Conservation (phyloP, 108 stramenopile genomes). For the Cylindrotheca closterium region DNA sequence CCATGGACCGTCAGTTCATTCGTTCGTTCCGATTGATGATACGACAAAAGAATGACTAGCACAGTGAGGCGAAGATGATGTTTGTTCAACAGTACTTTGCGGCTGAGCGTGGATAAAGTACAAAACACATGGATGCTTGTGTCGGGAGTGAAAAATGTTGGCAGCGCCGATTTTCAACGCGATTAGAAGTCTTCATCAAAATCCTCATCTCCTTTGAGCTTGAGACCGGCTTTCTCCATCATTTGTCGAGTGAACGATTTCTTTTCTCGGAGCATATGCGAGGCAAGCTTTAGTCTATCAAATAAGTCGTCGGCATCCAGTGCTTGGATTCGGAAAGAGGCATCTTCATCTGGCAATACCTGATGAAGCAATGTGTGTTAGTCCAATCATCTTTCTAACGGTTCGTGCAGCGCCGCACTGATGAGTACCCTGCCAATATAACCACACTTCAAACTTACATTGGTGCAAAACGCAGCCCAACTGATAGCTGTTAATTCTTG, state of each 20-base stretch:
- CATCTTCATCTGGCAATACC: slow-evolving; percentile 39
- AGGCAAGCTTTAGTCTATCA: slow-evolving; percentile 64
- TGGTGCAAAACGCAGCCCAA: slow-evolving; percentile 82
- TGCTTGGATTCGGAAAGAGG: slow-evolving; percentile 62
- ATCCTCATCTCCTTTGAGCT: slow-evolving; percentile 17
- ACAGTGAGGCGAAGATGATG: neutral
- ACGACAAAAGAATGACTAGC: slow-evolving; percentile 20
- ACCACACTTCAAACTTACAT: slow-evolving; percentile 7
- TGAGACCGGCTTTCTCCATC: slow-evolving; percentile 36
- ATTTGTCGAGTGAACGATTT: slow-evolving; percentile 44
- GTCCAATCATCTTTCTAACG: too few species aligned
- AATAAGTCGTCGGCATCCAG: slow-evolving; percentile 59
- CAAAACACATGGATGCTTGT: too few species aligned
- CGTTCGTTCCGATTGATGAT: slow-evolving; percentile 32
- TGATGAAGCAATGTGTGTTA: too few species aligned
- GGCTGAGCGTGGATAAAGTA: too few species aligned
- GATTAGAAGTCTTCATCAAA: slow-evolving; percentile 20
- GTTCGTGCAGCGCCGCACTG: too few species aligned
- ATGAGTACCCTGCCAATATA: too few species aligned
- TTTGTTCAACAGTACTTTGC: too few species aligned
- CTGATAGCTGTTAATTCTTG: slow-evolving; percentile 76
- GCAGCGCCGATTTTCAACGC: neutral
- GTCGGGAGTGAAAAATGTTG: too few species aligned
- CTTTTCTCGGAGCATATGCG: slow-evolving; percentile 65
- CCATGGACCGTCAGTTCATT: slow-evolving; percentile 46